Evolutionary conservation across 306 rosid species (phyloP).

Genomic region (Vachellia collinsii): DNA sequence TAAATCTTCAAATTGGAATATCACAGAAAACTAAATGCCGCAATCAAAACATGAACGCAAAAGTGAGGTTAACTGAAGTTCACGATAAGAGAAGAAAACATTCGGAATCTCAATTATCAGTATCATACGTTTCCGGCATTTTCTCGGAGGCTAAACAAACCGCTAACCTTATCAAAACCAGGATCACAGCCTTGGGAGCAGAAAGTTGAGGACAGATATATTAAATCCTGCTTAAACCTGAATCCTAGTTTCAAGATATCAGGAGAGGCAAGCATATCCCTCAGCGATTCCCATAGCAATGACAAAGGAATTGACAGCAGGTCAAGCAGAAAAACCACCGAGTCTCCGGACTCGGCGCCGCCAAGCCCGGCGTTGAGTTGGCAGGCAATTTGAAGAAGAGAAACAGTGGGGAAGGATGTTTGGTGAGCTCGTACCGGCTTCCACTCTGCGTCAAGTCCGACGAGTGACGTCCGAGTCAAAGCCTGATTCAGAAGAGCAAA

Average conservation of each 20-base stretch:
- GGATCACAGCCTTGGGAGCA: constrained; percentile 61
- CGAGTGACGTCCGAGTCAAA: constrained; percentile 60
- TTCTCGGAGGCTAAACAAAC: constrained; percentile 33
- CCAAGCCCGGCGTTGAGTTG: constrained; percentile 44
- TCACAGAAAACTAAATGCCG: background rate
- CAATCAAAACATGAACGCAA: background rate
- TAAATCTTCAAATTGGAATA: background rate
- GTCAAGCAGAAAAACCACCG: constrained; percentile 72
- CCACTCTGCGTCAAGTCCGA: constrained; percentile 95
- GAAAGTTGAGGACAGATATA: constrained; percentile 75
- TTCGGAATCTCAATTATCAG: background rate
- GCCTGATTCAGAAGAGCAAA: constrained; percentile 53
- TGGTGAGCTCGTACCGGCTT: constrained; percentile 62
- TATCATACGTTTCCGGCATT: constrained; percentile 25
- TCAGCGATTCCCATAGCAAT: constrained; percentile 62
- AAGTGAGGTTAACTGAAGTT: background rate
- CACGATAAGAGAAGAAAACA: background rate
- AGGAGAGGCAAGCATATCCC: constrained; percentile 57
- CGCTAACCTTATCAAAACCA: constrained; percentile 69
- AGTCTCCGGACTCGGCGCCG: constrained; percentile 37
- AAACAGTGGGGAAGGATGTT: constrained; percentile 61
- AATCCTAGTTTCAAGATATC: constrained; percentile 82
- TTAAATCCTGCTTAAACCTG: constrained; percentile 87
- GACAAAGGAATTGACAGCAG: constrained; percentile 58
- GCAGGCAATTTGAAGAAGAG: constrained; percentile 85